These are phyloP conservation scores for Aspergillus kassunensis DNA, from an alignment of 495 filamentous ascomycete genomes.

Conservation along the genomic window DNA sequence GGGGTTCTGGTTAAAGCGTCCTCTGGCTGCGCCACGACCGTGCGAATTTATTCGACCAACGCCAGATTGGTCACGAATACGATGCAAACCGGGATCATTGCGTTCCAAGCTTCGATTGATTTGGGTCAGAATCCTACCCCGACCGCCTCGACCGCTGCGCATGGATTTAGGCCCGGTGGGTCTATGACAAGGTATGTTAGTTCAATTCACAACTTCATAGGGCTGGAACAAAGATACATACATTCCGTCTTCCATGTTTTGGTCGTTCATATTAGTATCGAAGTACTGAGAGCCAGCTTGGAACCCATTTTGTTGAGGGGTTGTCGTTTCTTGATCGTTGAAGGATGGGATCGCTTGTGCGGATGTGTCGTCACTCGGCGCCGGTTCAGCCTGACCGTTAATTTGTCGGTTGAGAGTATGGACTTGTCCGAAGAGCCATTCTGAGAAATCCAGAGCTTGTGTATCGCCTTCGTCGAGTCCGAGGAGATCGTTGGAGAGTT, in stretches of 20 bases:
- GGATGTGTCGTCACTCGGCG: slow-evolving; percentile 15
- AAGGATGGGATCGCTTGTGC: slow-evolving; percentile 36
- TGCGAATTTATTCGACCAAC: slow-evolving; percentile 75
- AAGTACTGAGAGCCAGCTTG: slow-evolving; percentile 47
- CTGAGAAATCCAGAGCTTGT: slow-evolving; percentile 76
- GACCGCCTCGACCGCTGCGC: slow-evolving; percentile 65
- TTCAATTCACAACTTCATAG: slow-evolving; percentile 13
- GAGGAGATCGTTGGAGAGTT: slow-evolving; percentile 85
- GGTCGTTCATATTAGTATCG: slow-evolving; percentile 77
- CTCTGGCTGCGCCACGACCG: slow-evolving; percentile 57
- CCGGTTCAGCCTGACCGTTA: slow-evolving; percentile 39
- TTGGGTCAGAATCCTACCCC: slow-evolving; percentile 78
- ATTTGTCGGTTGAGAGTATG: slow-evolving; percentile 61
- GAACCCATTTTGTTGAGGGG: slow-evolving; percentile 16
- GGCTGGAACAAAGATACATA: slow-evolving; percentile 33
- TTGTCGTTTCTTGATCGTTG: slow-evolving; percentile 23
- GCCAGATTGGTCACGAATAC: slow-evolving; percentile 68
- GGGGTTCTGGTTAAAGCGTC: slow-evolving; percentile 48
- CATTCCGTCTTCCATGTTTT: slow-evolving; percentile 54
- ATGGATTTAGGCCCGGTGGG: slow-evolving; percentile 95
- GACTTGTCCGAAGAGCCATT: slow-evolving; percentile 88
- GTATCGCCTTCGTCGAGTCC: slow-evolving; percentile 78
- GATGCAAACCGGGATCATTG: slow-evolving; percentile 71
- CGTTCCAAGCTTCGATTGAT: slow-evolving; percentile 85
- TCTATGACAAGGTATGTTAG: slow-evolving; percentile 42